phyloP scores from a whole-genome alignment of 495 filamentous ascomycete species.

The Usnea hakonensis region DNA sequence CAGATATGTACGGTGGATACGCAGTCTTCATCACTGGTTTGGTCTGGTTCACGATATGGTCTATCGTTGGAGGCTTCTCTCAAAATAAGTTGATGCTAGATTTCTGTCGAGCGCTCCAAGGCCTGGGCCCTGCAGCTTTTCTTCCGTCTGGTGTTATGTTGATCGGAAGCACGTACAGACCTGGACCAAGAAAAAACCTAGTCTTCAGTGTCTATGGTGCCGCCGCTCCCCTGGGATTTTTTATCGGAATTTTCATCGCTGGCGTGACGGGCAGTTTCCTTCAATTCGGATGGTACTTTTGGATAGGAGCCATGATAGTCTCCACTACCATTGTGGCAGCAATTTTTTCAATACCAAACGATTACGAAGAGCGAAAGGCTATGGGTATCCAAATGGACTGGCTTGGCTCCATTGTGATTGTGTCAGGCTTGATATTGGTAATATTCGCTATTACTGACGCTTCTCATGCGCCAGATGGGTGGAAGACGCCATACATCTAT shows the following conservation, averaged over 20 bases:
- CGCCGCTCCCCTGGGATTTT: slow-evolving; percentile 72
- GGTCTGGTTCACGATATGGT: slow-evolving; percentile 66
- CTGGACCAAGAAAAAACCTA: slow-evolving; percentile 78
- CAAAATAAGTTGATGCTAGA: slow-evolving; percentile 64
- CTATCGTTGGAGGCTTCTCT: slow-evolving; percentile 65
- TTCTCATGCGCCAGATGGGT: slow-evolving; percentile 59
- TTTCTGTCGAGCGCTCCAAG: slow-evolving; percentile 68
- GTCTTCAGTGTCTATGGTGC: slow-evolving; percentile 77
- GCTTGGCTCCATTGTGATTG: slow-evolving; percentile 55
- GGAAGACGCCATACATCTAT: slow-evolving; percentile 66
- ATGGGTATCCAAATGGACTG: slow-evolving; percentile 59
- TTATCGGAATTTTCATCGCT: slow-evolving; percentile 72
- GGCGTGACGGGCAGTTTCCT: slow-evolving; percentile 58
- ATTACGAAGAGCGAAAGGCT: slow-evolving; percentile 44
- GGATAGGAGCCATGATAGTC: slow-evolving; percentile 54
- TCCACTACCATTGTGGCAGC: slow-evolving; percentile 46
- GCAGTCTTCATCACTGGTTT: slow-evolving; percentile 59
- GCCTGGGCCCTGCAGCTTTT: slow-evolving; percentile 70
- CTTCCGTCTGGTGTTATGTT: slow-evolving; percentile 73
- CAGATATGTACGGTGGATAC: slow-evolving; percentile 73
- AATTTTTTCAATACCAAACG: slow-evolving; percentile 58
- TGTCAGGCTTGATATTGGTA: slow-evolving; percentile 59
- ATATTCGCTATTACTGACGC: slow-evolving; percentile 76
- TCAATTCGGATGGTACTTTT: slow-evolving; percentile 75
- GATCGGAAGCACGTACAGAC: slow-evolving; percentile 71